Base-by-base conservation (phyloP, 2,329 filamentous ascomycete species). In the Myriosclerotinia duriaeana region DNA sequence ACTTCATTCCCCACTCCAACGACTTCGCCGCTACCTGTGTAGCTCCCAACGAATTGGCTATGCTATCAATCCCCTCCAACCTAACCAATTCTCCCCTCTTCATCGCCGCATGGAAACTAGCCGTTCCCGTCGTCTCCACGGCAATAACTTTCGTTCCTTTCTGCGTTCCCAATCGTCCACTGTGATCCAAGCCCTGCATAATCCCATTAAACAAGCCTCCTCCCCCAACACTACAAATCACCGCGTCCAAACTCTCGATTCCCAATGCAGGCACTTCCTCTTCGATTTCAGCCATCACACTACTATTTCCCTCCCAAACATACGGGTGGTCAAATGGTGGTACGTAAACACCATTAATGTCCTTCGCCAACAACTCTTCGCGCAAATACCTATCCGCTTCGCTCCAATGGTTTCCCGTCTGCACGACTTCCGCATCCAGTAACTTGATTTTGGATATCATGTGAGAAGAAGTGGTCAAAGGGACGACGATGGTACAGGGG, bases 201-300 rank as follows among this genome's bases (percentile, higher is more conserved):
- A 96, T 79, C 5, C 92, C 92, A 73, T 89, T 90, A 63, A 96
- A 83, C 30, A 96, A 79, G 0, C 92, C 92, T 20, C 92, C 92
- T 12, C 92, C 92, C 8, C 92, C 92, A 48, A 93, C 90, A 67
- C 84, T 89, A 78, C 90, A 94, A 54, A 95, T 84, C 15, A 96
- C 81, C 3, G 83, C 89, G 72, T 93, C 88, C 4, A 63, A 2
- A 17, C 30, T 50, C 0, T 90, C 83, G 12, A 80, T 79, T 1
- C 68, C 70, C 56, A 67, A 54, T 36, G 68, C 69, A 2, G 67
- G 66, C 67, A 76, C 72, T 36, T 74, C 68, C 26, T 71, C 68
- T 60, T 75, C 71, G 5, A 73, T 58, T 65, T 77, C 76, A 36
- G 84, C 79, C 64, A 91, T 80, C 26, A 91, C 78, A 30, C 81